Base-by-base conservation (phyloP, 2,329 filamentous ascomycete genomes). In the Fonsecaea nubica region DNA sequence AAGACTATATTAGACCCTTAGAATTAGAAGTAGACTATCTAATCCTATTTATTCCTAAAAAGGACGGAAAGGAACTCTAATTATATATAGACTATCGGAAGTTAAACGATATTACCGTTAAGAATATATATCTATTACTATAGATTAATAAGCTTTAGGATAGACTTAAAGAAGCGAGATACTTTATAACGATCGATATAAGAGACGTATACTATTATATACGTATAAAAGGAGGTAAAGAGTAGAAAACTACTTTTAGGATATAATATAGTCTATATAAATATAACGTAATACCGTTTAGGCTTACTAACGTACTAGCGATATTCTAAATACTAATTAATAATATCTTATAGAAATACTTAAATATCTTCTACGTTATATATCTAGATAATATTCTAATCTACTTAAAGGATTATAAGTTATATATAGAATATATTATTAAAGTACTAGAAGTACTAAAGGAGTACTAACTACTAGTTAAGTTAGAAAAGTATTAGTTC, bases 231-330 rank as follows among this genome's bases (percentile, higher is more conserved):
- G 48, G 73, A 71, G 63, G 61, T n/a, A 58, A 78, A 35, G 58
- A 77, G 70, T 77, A 67, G 67, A 78, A 77, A 58, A 79, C 60
- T 7, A 68, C 61, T 15, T 78, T 78, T 67, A 58, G 65, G 25
- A 75, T 35, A 12, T 52, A 57, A 35, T 76, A 71, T 56, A 64
- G 69, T 3, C 57, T 73, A 35, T 79, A 68, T 65, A 66, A 78
- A 55, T 78, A 76, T 58, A 48, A 73, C 33, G 59, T 77, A 18
- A 76, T 77, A 62, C 68, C 66, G 13, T 78, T 78, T 64, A 66
- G 71, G 1, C 55, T 77, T 40, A 73, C 61, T 12, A 73, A 72
- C 15, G 15, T 45, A 12, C 32, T 36, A 38, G 33, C 30, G 3
- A 36, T 30, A 2, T 61, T 61, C 18, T 25, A 61, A 13, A 12